Percentiles rank a stretch among this genome's conserved stretches.
phyloP scores from a whole-genome alignment of 1,139 yeast genomes.

The Pichia terricola region DNA sequence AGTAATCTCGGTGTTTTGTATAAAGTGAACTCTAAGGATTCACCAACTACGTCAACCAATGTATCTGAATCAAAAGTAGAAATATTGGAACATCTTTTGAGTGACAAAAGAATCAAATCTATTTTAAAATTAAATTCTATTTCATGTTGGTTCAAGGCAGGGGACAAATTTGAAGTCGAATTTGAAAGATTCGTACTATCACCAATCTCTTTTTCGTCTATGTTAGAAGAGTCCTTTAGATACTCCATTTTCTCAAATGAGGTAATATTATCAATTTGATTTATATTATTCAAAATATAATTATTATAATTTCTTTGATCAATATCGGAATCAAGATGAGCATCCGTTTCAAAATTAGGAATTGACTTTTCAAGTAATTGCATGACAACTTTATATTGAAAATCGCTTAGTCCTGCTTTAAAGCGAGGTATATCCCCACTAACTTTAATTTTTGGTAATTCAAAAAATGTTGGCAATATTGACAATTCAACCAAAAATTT shows the following conservation, averaged over 20 bases:
- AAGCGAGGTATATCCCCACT: slow-evolving; percentile 77
- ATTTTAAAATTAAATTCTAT: slow-evolving; percentile 69
- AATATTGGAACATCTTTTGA: slow-evolving; percentile 60
- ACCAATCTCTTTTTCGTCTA: neutral
- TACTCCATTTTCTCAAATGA: neutral
- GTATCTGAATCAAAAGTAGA: slow-evolving; percentile 54
- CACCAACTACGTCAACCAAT: slow-evolving; percentile 65
- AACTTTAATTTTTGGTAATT: slow-evolving; percentile 61
- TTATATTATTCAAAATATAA: neutral
- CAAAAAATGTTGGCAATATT: slow-evolving; percentile 66
- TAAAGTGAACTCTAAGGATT: slow-evolving; percentile 50
- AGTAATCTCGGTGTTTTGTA: slow-evolving; percentile 51
- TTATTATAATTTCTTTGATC: neutral
- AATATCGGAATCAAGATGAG: neutral
- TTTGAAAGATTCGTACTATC: neutral
- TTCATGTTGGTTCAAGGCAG: slow-evolving; percentile 37
- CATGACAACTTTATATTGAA: slow-evolving; percentile 83
- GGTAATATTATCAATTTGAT: neutral
- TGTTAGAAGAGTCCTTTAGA: neutral
- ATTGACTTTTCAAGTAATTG: slow-evolving; percentile 56
- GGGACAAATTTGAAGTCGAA: neutral
- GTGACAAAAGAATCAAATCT: slow-evolving; percentile 49
- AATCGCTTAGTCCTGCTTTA: slow-evolving; percentile 68
- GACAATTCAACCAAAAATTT: slow-evolving; percentile 70
- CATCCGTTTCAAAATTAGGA: slow-evolving; percentile 31